These are phyloP conservation scores for Fusarium sp. DNA, from an alignment of 2,329 filamentous ascomycete genomes.

Conservation along the genomic window DNA sequence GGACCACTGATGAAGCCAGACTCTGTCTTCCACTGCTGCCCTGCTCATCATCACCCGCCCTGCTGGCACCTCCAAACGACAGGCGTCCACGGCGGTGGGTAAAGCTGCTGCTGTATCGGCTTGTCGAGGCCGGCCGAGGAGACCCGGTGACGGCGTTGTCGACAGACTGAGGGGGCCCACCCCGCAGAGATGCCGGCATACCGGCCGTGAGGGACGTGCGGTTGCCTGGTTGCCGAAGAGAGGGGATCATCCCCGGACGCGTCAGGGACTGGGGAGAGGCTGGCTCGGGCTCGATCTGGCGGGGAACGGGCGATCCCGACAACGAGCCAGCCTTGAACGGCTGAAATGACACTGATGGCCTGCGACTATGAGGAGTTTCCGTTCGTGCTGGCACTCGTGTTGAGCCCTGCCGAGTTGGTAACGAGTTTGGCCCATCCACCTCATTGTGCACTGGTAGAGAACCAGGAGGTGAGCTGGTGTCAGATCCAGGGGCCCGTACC, in stretches of 20 bases:
- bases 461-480: constrained; percentile 69
- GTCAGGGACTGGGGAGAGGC: constrained; percentile 67
- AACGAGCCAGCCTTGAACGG: constrained; percentile 96
- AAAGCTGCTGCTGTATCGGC: constrained; percentile 94
- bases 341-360: constrained; percentile 89
- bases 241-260: constrained; percentile 60
- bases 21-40: constrained; percentile 85
- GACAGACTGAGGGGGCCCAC: constrained; percentile 71
- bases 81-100: constrained; percentile 83
- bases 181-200: constrained; percentile 79
- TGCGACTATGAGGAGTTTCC: constrained; percentile 68
- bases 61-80: constrained; percentile 80
- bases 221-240: constrained; percentile 69
- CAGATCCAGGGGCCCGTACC: constrained; percentile 70
- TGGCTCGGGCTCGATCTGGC: constrained; percentile 63
- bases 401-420: constrained; percentile 59
- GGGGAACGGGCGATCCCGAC: constrained; percentile 82
- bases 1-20: constrained; percentile 74
- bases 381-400: constrained; percentile 57
- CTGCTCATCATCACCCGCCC: constrained; percentile 76
- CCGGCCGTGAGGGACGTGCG: constrained; percentile 79
- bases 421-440: constrained; percentile 61
- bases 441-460: constrained; percentile 62
- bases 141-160: constrained; percentile 79
- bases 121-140: constrained; percentile 81